Evolutionary conservation across 257 asterid genomes (phyloP), one percentile per base, ranked within the genome.

Genomic region (Solanum virginianum): DNA sequence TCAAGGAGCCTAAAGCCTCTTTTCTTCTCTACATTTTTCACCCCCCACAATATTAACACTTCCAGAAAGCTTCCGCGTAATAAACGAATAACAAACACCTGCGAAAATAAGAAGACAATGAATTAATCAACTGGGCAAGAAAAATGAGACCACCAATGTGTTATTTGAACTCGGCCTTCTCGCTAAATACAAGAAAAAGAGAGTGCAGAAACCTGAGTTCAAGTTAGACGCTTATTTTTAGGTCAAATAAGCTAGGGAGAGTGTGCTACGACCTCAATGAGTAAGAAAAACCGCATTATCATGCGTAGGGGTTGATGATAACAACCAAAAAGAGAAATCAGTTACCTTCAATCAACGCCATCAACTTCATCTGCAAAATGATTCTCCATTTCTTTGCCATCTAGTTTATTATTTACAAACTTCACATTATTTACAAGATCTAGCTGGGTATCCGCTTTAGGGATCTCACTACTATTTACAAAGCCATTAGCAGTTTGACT

Each of bases 391-490:
- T 88, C 82, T 81, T 84, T 66, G 85, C 90, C 92, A 85, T 81
- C 90, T 87, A 85, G 83, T 84, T 87, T 92, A 88, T 89, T 94
- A 92, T 95, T 89, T 88, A 91, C 94, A 89, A 82, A 84, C 86
- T 85, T 89, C 82, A 88, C 90, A 87, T 88, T 94, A 94, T 91
- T 87, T 92, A 95, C 97, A 93, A 81, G 87, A 86, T 84, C 92
- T 45, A 85, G 88, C 86, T n/a, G 84, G 56, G 87, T 65, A 84
- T 86, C 87, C 75, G 71, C 87, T 82, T 85, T 62, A 55, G 91
- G 92, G 89, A 87, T 81, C 66, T 88, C 93, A 80, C 88, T 85
- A 88, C 87, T 90, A 94, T 92, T 84, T 90, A 94, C 94, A 91
- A 81, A 65, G 66, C 89, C 92, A 90, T 85, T 69, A 83, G 85